Conservation (phyloP, 371 early-diverging fungal genomes). For the Mortierella sp. region DNA sequence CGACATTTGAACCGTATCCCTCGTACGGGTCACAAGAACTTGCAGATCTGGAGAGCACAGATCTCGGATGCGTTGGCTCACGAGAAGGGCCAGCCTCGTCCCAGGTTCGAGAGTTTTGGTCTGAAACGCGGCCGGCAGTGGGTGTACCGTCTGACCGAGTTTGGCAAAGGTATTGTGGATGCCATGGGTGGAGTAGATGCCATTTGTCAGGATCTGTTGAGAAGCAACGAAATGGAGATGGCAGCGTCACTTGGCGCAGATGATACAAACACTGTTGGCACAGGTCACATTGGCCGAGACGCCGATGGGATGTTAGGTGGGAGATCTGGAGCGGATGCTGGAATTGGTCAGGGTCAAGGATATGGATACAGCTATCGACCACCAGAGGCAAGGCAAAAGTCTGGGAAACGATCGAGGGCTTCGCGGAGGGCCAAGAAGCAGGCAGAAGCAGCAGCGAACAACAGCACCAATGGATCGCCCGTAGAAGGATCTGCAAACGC, state of each 20-base stretch:
- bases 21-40: constrained; percentile 46
- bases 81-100: constrained; percentile 49
- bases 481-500: constrained; percentile 21
- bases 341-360: constrained; percentile 42
- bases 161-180: constrained; percentile 37
- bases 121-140: constrained; percentile 47
- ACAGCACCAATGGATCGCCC: background rate
- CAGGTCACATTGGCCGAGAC: background rate
- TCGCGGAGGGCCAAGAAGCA: constrained; percentile 5
- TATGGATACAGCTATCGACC: constrained; percentile 39
- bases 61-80: constrained; percentile 49
- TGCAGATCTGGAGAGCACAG: constrained; percentile 52
- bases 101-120: constrained; percentile 47
- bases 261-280: background rate
- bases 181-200: constrained; percentile 47
- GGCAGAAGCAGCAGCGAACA: background rate
- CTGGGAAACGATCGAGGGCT: constrained; percentile 13
- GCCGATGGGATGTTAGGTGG: constrained; percentile 7
- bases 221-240: constrained; percentile 18
- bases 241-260: constrained; percentile 1
- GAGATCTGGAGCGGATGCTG: constrained; percentile 24
- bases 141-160: constrained; percentile 45
- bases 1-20: constrained; percentile 46
- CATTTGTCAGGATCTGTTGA: constrained; percentile 40
- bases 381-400: constrained; percentile 24